These are phyloP conservation scores for Brassica nigra DNA, from an alignment of 345 rosid species.

Conservation along the genomic window DNA sequence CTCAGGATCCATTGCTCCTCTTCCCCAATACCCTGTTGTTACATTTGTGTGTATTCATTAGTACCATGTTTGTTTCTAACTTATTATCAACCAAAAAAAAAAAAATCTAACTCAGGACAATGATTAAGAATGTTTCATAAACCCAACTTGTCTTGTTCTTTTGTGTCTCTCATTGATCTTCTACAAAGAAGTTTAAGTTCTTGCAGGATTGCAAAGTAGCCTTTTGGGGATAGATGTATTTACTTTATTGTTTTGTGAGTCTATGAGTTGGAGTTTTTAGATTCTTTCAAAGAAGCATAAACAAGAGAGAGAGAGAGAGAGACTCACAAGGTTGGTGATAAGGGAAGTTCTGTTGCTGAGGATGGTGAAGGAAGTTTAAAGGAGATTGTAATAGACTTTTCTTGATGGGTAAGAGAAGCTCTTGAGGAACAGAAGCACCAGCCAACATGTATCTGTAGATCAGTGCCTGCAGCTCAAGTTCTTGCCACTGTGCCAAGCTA, in stretches of 20 bases:
- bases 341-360: conserved; percentile 37
- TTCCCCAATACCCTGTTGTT: conserved; percentile 51
- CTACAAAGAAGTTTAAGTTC: not conserved
- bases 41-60: not conserved
- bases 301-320: not conserved
- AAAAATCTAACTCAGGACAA: conserved; percentile 7
- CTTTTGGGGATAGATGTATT: not conserved
- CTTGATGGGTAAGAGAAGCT: conserved; percentile 63
- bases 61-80: not conserved
- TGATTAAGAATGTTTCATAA: not conserved
- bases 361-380: conserved; percentile 44
- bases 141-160: too few relatives aligned
- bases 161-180: not conserved
- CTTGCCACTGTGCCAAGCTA: conserved; percentile 84
- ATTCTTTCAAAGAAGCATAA: conserved; percentile 19
- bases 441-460: conserved; percentile 78
- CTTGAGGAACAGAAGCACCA: conserved; percentile 71
- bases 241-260: conserved; percentile 7
- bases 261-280: conserved; percentile 16
- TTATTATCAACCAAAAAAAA: conserved; percentile 9
- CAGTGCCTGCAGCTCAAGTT: conserved; percentile 88
- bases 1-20: conserved; percentile 70
- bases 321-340: conserved; percentile 27
- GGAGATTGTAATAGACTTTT: conserved; percentile 50
- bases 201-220: not conserved